Conservation (phyloP, 2,329 filamentous ascomycete genomes). For the Sarocladium oryzae region DNA sequence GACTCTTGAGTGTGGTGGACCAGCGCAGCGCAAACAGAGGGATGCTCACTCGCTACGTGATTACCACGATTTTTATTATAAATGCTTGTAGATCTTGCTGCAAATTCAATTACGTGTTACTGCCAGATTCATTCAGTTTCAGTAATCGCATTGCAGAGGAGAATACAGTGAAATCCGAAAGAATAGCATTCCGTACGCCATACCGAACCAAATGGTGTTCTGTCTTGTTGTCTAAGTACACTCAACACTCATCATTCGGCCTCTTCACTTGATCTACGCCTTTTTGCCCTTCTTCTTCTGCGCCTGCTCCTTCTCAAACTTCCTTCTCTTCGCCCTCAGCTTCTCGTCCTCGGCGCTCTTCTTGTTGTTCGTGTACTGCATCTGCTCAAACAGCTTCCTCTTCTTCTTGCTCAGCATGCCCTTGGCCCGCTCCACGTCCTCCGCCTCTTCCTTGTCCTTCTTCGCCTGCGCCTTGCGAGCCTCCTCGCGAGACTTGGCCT, state of each 20-base stretch:
- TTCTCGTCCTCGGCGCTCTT: conserved; percentile 85
- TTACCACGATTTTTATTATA: too few species aligned
- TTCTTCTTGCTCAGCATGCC: conserved; percentile 99
- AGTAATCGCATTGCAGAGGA: neutral
- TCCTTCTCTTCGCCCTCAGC: conserved; percentile 83
- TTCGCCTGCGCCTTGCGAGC: conserved; percentile 62
- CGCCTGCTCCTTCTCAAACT: conserved; percentile 62
- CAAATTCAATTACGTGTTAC: too few species aligned
- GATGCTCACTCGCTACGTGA: too few species aligned
- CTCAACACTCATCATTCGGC: neutral
- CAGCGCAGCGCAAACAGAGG: too few species aligned
- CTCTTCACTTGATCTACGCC: conserved; percentile 15
- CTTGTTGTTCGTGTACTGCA: conserved; percentile 92
- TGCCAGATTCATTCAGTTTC: too few species aligned
- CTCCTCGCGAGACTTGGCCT: conserved; percentile 62
- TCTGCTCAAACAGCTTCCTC: conserved; percentile 94
- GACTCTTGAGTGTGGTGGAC: neutral
- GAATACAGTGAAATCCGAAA: neutral
- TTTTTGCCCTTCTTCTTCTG: conserved; percentile 32
- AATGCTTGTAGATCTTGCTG: too few species aligned
- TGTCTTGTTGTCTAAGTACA: neutral
- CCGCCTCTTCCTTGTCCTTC: conserved; percentile 68
- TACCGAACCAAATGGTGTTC: conserved; percentile 5
- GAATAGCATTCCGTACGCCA: conserved; percentile 4
- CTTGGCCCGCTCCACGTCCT: conserved; percentile 88